phyloP scores from a whole-genome alignment of 805 yeast species.

The Wickerhamomyces queroliae region DNA sequence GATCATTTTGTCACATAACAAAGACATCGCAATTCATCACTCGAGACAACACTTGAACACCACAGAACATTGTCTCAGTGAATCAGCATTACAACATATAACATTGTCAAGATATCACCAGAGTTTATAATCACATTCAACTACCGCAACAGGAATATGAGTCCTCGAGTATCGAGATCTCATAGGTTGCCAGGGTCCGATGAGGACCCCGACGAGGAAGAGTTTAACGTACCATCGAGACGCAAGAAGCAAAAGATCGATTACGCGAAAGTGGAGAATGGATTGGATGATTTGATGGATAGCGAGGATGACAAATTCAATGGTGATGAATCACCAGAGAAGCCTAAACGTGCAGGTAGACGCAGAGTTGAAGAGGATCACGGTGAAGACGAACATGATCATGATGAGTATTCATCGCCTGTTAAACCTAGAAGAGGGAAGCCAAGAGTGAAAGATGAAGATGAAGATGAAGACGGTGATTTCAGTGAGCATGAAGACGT shows the following conservation, averaged over 20 bases:
- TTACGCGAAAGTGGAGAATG: constrained; percentile 30
- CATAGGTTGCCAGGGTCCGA: constrained; percentile 4
- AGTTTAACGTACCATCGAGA: constrained; percentile 25
- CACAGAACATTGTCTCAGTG: neutral
- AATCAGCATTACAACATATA: no score
- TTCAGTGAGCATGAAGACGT: constrained; percentile 19
- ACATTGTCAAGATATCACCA: neutral
- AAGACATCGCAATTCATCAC: neutral
- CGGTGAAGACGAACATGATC: constrained; percentile 10
- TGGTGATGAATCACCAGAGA: constrained; percentile 5
- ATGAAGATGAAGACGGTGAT: constrained; percentile 6
- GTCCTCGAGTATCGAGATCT: neutral
- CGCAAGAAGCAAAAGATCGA: constrained; percentile 26
- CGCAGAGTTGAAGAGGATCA: constrained; percentile 1
- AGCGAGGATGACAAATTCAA: constrained; percentile 9
- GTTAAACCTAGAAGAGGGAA: neutral
- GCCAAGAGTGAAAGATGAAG: constrained; percentile 2
- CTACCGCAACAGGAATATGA: neutral
- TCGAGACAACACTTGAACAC: neutral
- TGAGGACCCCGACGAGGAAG: constrained; percentile 21
- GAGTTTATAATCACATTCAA: neutral
- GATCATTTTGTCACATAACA: no score
- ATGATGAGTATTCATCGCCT: constrained; percentile 1
- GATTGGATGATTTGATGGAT: constrained; percentile 23
- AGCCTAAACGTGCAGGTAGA: neutral